Percentiles rank a stretch among this genome's conserved stretches.
Evolutionary conservation across 805 yeast genomes (phyloP).

Genomic region (Candida suzukii): DNA sequence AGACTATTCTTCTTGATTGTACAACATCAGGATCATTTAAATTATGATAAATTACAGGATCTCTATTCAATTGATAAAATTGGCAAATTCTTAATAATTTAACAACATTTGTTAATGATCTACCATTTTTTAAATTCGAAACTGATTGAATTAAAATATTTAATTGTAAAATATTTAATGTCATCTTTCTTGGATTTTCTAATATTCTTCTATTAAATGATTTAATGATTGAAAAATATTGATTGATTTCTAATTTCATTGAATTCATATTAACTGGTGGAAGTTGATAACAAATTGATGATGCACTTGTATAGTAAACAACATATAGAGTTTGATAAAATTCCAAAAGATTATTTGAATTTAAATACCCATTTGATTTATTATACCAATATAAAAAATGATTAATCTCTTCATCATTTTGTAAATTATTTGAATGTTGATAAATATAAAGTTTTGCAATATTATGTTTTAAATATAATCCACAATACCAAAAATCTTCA

Average conservation of each 20-base stretch:
- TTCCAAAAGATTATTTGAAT: constrained; percentile 12
- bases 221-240: constrained; percentile 11
- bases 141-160: constrained; percentile 17
- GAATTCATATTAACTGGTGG: constrained; percentile 2
- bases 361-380: constrained; percentile 19
- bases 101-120: constrained; percentile 14
- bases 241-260: constrained; percentile 13
- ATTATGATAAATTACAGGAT: constrained; percentile 47
- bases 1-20: constrained; percentile 47
- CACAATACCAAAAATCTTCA: constrained; percentile 40
- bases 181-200: constrained; percentile 17
- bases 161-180: constrained; percentile 14
- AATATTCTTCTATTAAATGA: constrained; percentile 10
- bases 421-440: constrained; percentile 2
- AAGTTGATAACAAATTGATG: constrained; percentile 7
- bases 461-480: constrained; percentile 15
- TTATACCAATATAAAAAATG: constrained; percentile 39
- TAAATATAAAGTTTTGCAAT: constrained; percentile 12
- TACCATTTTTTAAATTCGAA: constrained; percentile 17
- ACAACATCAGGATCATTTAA: constrained; percentile 41
- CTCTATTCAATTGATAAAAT: constrained; percentile 42
- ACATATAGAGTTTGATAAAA: constrained; percentile 14
- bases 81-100: constrained; percentile 18
- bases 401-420: constrained; percentile 10
- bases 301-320: constrained; percentile 12